phyloP scores from a whole-genome alignment of 306 rosid species.

The Oxytropis ochrocephala region DNA sequence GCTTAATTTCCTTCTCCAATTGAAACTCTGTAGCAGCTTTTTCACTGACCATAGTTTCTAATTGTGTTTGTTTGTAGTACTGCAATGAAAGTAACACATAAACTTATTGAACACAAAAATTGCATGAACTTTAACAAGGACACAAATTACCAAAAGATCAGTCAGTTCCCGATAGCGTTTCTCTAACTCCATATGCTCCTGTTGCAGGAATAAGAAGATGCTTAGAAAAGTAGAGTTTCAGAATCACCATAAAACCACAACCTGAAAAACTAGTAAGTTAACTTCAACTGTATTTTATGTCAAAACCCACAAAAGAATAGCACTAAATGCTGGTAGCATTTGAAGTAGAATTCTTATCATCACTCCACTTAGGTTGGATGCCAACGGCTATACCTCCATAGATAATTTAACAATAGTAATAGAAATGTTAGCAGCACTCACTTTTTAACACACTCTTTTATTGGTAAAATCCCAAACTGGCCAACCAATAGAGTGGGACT shows the following conservation, averaged over 20 bases:
- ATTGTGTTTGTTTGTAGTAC: slow-evolving; percentile 98
- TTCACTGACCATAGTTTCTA: slow-evolving; percentile 95
- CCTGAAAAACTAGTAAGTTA: background rate
- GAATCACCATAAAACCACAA: background rate
- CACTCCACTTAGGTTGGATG: background rate
- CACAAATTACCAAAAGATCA: slow-evolving; percentile 75
- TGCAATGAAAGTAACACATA: slow-evolving; percentile 24
- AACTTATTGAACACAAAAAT: slow-evolving; percentile 14
- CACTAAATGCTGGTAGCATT: background rate
- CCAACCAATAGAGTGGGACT: background rate
- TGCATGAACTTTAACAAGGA: slow-evolving; percentile 14
- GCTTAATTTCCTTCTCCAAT: slow-evolving; percentile 89
- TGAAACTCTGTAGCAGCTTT: slow-evolving; percentile 95
- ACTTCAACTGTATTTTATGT: background rate
- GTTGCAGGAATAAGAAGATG: slow-evolving; percentile 23
- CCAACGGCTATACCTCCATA: background rate
- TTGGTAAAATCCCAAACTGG: background rate
- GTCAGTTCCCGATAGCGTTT: slow-evolving; percentile 97
- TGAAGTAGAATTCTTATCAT: background rate
- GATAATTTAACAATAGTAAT: background rate
- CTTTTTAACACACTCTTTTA: background rate
- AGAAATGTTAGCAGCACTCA: background rate
- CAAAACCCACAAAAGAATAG: slow-evolving; percentile 9
- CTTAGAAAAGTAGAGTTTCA: slow-evolving; percentile 16
- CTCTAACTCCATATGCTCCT: slow-evolving; percentile 98